Evolutionary conservation across 2,329 filamentous ascomycete genomes (phyloP).

Genomic region (Claviceps sorghi): DNA sequence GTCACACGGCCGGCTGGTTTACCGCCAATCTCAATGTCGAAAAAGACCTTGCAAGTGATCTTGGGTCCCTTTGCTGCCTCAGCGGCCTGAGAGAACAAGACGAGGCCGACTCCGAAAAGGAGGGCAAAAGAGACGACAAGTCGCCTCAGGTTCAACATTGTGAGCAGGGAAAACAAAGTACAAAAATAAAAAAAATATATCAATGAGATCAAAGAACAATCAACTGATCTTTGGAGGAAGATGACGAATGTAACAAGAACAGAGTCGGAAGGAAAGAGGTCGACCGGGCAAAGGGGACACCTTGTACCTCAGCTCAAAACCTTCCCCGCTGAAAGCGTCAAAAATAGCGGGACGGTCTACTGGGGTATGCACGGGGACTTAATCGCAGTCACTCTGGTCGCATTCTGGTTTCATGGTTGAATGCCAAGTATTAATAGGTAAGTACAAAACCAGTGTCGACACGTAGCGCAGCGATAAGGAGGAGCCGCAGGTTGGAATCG

Average conservation of each 20-base stretch:
- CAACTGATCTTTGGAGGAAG: background rate
- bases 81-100: constrained; percentile 61
- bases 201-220: background rate
- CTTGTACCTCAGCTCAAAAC: constrained; percentile 8
- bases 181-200: background rate
- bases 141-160: constrained; percentile 62
- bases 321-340: background rate
- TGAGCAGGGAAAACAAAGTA: constrained; percentile 14
- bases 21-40: constrained; percentile 68
- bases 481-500: background rate
- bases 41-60: constrained; percentile 92
- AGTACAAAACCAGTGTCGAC: too few relatives aligned
- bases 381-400: background rate
- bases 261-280: constrained; percentile 4
- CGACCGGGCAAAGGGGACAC: constrained; percentile 7
- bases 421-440: too few relatives aligned
- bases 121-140: constrained; percentile 59
- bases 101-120: constrained; percentile 58
- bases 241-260: constrained; percentile 1
- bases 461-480: background rate
- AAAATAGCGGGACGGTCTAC: background rate
- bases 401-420: background rate
- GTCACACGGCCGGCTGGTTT: constrained; percentile 60
- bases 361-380: background rate
- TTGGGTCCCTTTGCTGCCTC: constrained; percentile 75